phyloP scores from a whole-genome alignment of 805 yeast species.

The Pichia scutulata region DNA sequence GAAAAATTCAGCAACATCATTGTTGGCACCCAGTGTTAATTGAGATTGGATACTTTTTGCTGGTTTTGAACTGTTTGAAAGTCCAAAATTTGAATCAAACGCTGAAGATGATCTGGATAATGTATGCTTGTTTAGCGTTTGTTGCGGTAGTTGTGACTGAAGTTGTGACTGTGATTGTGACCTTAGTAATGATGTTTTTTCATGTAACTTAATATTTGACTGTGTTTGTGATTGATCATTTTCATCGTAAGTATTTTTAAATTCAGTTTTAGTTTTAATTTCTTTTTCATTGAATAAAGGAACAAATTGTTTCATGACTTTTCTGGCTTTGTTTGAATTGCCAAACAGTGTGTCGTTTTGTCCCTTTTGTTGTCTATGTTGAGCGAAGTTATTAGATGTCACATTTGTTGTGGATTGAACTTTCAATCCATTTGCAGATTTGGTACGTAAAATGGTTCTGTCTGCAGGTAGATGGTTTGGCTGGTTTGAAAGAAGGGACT shows the following conservation, averaged over 20 bases:
- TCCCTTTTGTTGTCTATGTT: neutral
- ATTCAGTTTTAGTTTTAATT: neutral
- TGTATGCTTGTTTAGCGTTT: neutral
- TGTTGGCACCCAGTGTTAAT: slow-evolving; percentile 6
- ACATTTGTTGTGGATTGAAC: neutral
- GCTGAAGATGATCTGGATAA: slow-evolving; percentile 4
- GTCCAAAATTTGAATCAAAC: neutral
- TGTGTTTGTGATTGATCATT: neutral
- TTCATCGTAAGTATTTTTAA: neutral
- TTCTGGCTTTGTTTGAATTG: slow-evolving; percentile 8
- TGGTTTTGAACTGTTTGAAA: neutral
- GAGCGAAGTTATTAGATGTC: neutral
- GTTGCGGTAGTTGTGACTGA: neutral
- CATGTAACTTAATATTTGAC: neutral
- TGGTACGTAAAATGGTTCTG: slow-evolving; percentile 1
- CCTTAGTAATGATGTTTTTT: slow-evolving; percentile 5
- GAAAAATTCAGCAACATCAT: slow-evolving; percentile 11
- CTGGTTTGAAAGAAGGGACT: neutral
- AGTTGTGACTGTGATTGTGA: neutral
- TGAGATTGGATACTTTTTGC: slow-evolving; percentile 6
- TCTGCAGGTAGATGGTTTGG: neutral
- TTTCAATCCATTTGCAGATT: slow-evolving; percentile 2
- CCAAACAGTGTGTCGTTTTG: neutral
- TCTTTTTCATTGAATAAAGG: neutral
- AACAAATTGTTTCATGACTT: neutral